Conservation (phyloP, 495 filamentous ascomycete species). For the Hypoxylon crocopeplum region DNA sequence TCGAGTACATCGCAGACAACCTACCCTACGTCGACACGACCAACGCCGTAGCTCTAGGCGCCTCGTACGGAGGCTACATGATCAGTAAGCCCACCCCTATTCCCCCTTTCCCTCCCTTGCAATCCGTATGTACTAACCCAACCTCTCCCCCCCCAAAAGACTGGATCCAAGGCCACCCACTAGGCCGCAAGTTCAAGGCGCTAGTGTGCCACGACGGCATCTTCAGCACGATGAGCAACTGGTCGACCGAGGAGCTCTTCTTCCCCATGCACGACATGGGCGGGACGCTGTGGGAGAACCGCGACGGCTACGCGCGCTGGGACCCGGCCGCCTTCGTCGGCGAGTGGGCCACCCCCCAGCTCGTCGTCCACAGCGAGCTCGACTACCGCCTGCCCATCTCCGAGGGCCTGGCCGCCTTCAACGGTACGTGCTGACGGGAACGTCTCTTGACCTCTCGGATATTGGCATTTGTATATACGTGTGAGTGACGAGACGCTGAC, state of each 20-base stretch:
- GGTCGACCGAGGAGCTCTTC: constrained; percentile 85
- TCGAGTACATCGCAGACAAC: constrained; percentile 76
- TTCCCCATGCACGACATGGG: constrained; percentile 86
- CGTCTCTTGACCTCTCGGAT: too few species aligned
- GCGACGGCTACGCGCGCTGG: constrained; percentile 78
- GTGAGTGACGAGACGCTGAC: constrained; percentile 1
- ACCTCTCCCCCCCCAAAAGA: constrained; percentile 45
- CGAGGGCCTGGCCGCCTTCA: constrained; percentile 87
- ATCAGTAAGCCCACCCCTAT: constrained; percentile 56
- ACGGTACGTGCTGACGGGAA: constrained; percentile 50
- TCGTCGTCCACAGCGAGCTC: constrained; percentile 89
- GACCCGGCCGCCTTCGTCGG: constrained; percentile 72
- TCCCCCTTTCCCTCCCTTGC: neutral
- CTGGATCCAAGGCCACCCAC: constrained; percentile 73
- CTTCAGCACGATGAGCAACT: constrained; percentile 77
- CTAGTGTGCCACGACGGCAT: constrained; percentile 92
- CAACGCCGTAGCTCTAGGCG: constrained; percentile 81
- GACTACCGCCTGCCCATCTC: constrained; percentile 87
- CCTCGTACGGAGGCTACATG: constrained; percentile 90
- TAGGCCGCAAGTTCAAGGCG: constrained; percentile 84
- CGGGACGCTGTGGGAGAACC: constrained; percentile 77
- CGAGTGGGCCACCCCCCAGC: constrained; percentile 82
- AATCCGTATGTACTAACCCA: constrained; percentile 11
- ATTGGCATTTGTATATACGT: neutral
- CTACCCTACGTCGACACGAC: constrained; percentile 76